These are phyloP conservation scores for Parmelia sp. DNA, from an alignment of 495 filamentous ascomycete genomes.

Conservation along the genomic window DNA sequence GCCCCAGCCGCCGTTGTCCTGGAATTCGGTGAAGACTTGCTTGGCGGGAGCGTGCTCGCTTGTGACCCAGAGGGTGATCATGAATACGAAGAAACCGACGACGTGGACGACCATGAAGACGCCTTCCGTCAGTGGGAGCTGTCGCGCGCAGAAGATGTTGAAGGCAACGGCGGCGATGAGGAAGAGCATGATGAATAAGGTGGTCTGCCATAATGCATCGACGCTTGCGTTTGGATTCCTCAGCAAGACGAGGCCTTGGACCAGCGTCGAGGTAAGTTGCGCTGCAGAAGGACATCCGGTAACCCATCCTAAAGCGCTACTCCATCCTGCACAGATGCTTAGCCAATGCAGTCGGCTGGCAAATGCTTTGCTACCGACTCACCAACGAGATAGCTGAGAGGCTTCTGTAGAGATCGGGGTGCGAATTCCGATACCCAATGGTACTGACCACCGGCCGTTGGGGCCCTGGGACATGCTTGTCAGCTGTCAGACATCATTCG, in stretches of 20 bases:
- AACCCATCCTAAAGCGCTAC: conserved; percentile 54
- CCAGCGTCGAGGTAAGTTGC: conserved; percentile 49
- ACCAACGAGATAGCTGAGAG: neutral
- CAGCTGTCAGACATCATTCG: neutral
- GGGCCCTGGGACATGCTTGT: neutral
- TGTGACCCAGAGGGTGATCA: neutral
- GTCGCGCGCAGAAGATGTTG: neutral
- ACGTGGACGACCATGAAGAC: neutral
- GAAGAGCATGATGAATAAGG: neutral
- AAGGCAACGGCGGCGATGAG: neutral
- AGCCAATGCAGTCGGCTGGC: neutral
- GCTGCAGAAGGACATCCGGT: conserved; percentile 45
- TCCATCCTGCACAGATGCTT: conserved; percentile 52
- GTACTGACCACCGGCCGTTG: neutral
- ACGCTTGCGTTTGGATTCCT: neutral
- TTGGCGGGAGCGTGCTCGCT: neutral
- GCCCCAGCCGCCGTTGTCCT: neutral
- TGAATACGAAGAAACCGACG: neutral
- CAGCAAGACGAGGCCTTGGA: conserved; percentile 47
- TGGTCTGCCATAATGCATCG: neutral
- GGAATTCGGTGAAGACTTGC: neutral
- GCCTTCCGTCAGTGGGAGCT: neutral
- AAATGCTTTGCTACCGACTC: neutral
- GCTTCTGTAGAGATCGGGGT: neutral
- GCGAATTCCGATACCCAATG: conserved; percentile 16